These are phyloP conservation scores for Stenocarpella maydis DNA, from an alignment of 2,329 filamentous ascomycete species.

Conservation along the genomic window DNA sequence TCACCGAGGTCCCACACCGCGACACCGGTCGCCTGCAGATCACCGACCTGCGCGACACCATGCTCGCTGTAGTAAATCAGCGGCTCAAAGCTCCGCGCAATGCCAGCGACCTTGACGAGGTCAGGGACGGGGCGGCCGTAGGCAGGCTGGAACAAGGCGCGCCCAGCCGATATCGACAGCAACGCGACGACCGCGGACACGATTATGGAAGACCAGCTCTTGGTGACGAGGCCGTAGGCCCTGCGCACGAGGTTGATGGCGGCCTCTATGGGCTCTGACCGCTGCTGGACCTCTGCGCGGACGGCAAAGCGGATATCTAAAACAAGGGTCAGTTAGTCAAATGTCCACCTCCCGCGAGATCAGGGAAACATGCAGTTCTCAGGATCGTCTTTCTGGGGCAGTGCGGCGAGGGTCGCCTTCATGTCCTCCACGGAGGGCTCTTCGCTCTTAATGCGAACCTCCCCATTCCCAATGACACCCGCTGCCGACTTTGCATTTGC, in stretches of 20 bases:
- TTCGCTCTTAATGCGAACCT: slow-evolving; percentile 34
- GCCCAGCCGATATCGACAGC: slow-evolving; percentile 70
- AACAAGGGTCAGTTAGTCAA: slow-evolving; percentile 38
- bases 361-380: slow-evolving; percentile 59
- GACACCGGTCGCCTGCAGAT: slow-evolving; percentile 88
- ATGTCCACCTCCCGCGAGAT: slow-evolving; percentile 31
- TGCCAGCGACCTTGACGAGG: slow-evolving; percentile 86
- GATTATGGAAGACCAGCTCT: slow-evolving; percentile 74
- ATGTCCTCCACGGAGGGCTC: slow-evolving; percentile 37
- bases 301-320: slow-evolving; percentile 89
- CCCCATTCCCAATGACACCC: slow-evolving; percentile 22
- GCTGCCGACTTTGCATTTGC: background rate
- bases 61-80: slow-evolving; percentile 95
- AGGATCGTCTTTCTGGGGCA: slow-evolving; percentile 44
- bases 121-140: slow-evolving; percentile 76
- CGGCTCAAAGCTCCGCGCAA: slow-evolving; percentile 92
- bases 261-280: slow-evolving; percentile 83
- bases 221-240: slow-evolving; percentile 68
- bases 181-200: slow-evolving; percentile 68
- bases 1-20: slow-evolving; percentile 96
- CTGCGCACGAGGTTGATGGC: slow-evolving; percentile 70
- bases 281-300: slow-evolving; percentile 86
- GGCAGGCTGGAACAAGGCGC: slow-evolving; percentile 74
- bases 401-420: slow-evolving; percentile 43
- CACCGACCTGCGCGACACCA: slow-evolving; percentile 83